Evolutionary conservation across 2,329 filamentous ascomycete species (phyloP), one percentile per base, ranked within the genome.

Genomic region (Penicillium sp.): DNA sequence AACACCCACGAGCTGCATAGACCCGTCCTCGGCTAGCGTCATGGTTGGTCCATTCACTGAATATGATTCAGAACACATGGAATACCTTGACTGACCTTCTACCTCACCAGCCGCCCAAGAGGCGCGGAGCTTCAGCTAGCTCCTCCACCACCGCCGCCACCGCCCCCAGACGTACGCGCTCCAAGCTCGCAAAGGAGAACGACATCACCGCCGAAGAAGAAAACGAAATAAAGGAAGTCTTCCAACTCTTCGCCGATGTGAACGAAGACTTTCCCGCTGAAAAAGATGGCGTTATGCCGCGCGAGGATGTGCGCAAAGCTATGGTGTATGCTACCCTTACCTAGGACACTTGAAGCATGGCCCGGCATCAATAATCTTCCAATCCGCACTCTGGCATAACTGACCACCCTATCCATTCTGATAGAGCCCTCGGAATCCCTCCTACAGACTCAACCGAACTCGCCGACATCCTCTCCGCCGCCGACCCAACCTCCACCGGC

Each of bases 141-240:
- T 67, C 75, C 60, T 68, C 73, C 58, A 11, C 48, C 13, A 52
- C 26, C 30, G 25, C 48, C 28, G 56, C 70, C 35, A 65, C 74
- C n/a, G 70, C 68, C 59, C 70, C 72, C 11, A 78, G 74, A 64
- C 76, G 75, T 67, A 63, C 71, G 58, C 89, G 90, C 64, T 96
- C 93, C 61, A 96, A 93, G 76, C 91, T 97, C 70, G 94, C 94
- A 33, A 94, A 93, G 79, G 92, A 97, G 73, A 88, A 97, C 83
- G 89, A 93, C 76, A 87, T 98, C 72, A 89, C 87, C 14, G 89
- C 88, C 43, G 87, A 89, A 65, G 90, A 97, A 78, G 94, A 98
- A 79, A 84, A 85, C 68, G 93, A 97, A 79, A 97, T 99, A 73
- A 88, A 87, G 71, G 93, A 97, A 77, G 93, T 93, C 14, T 98